A percentile compares a stretch with the other conserved stretches of the same genome.
phyloP scores from a whole-genome alignment of 306 rosid genomes.

The Delonix regia region DNA sequence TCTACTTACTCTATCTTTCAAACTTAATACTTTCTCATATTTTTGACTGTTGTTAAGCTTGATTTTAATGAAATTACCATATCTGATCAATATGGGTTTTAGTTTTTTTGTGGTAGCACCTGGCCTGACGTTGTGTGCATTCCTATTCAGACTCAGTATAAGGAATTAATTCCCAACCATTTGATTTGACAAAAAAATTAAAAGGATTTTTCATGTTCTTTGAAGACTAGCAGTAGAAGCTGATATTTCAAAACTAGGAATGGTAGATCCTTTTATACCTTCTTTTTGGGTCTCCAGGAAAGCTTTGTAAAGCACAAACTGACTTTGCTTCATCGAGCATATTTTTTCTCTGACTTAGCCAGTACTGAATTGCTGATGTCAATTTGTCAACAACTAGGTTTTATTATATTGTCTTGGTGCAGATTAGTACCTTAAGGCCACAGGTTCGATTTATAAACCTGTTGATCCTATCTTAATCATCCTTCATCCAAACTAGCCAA shows the following conservation, averaged over 20 bases:
- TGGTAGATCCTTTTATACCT: not conserved
- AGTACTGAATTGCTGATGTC: slow-evolving; percentile 5
- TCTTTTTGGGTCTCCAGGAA: not conserved
- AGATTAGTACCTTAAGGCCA: slow-evolving; percentile 1
- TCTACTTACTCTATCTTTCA: not conserved
- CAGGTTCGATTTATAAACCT: slow-evolving; percentile 3
- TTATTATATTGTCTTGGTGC: not conserved
- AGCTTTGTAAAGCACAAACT: not conserved
- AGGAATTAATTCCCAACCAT: not conserved
- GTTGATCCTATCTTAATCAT: not conserved
- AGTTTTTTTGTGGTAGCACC: not conserved
- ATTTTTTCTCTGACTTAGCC: slow-evolving; percentile 1
- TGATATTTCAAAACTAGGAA: slow-evolving; percentile 7
- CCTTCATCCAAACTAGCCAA: not conserved
- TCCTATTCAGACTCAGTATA: slow-evolving; percentile 10
- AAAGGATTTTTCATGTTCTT: slow-evolving; percentile 5
- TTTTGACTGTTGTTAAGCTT: not conserved
- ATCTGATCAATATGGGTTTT: not conserved
- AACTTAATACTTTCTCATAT: not conserved
- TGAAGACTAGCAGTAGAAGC: not conserved
- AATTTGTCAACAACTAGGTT: slow-evolving; percentile 11
- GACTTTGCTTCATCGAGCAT: not conserved
- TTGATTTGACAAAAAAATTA: not conserved
- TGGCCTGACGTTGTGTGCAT: not conserved
- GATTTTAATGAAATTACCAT: not conserved